Evolutionary conservation across 2,329 filamentous ascomycete species (phyloP).

Genomic region (Arthrobotrys conoides): DNA sequence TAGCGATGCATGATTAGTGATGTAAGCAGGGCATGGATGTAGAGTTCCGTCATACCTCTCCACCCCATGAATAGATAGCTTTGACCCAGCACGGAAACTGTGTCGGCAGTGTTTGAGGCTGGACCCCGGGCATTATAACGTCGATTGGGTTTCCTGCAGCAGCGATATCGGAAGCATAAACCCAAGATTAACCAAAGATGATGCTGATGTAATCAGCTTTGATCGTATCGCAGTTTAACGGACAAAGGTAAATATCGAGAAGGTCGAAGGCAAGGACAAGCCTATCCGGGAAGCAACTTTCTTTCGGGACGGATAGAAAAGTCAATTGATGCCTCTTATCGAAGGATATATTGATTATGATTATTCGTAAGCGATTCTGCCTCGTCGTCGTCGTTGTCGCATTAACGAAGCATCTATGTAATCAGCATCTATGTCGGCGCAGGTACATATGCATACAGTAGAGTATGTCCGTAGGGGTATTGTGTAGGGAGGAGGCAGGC

Average conservation of each 20-base stretch:
- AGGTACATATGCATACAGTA: neutral
- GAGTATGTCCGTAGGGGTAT: neutral
- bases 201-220: constrained; percentile 3
- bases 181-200: constrained; percentile 4
- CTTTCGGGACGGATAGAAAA: neutral
- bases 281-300: neutral
- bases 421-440: neutral
- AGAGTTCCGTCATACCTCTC: constrained; percentile 73
- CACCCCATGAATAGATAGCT: constrained; percentile 93
- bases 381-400: constrained; percentile 18
- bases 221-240: constrained; percentile 3
- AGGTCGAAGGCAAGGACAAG: neutral
- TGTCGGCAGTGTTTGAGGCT: constrained; percentile 58
- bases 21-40: constrained; percentile 22
- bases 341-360: constrained; percentile 8
- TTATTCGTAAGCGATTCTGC: neutral
- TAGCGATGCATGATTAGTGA: constrained; percentile 38
- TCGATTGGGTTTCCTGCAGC: constrained; percentile 31
- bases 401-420: constrained; percentile 22
- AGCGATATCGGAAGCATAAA: constrained; percentile 38
- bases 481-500: neutral
- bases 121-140: constrained; percentile 52
- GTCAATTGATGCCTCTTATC: constrained; percentile 5
- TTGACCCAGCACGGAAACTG: constrained; percentile 86
- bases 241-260: constrained; percentile 5